phyloP scores from a whole-genome alignment of 768 basidiomycete genomes.

The Auriscalpium microsporum region DNA sequence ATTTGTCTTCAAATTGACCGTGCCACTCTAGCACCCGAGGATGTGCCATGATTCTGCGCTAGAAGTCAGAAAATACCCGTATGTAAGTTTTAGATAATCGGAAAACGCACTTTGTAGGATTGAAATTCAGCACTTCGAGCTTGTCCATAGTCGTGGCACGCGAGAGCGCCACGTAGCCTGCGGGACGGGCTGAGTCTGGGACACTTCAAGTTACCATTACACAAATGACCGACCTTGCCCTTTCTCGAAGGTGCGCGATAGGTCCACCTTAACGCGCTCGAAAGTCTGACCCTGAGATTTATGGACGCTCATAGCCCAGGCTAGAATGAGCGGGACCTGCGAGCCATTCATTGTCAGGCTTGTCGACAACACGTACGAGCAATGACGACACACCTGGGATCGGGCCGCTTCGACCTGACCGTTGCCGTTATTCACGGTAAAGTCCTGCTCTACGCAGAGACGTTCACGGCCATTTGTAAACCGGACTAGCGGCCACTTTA shows the following conservation, averaged over 20 bases:
- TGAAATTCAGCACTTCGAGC: constrained; percentile 59
- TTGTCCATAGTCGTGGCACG: constrained; percentile 60
- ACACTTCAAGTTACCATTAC: no score
- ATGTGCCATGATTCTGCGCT: constrained; percentile 51
- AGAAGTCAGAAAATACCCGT: not conserved
- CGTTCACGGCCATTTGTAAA: constrained; percentile 42
- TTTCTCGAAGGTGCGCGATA: constrained; percentile 68
- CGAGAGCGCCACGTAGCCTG: constrained; percentile 67
- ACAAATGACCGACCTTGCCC: constrained; percentile 49
- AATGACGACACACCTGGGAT: constrained; percentile 36
- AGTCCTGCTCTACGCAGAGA: constrained; percentile 47
- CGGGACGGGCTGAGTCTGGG: not conserved
- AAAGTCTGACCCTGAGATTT: constrained; percentile 90
- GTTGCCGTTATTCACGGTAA: constrained; percentile 53
- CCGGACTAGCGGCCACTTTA: constrained; percentile 52
- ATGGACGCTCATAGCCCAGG: constrained; percentile 84
- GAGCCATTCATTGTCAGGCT: not conserved
- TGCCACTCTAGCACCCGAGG: constrained; percentile 53
- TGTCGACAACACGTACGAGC: not conserved
- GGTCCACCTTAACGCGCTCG: constrained; percentile 73
- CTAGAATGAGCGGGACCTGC: constrained; percentile 55
- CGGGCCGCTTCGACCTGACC: constrained; percentile 54
- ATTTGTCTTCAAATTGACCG: not conserved
- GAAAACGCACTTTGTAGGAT: constrained; percentile 42
- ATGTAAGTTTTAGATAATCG: not conserved